Evolutionary conservation across 352 stramenopile genomes (phyloP).

Genomic region (Globisporangium paddicum): DNA sequence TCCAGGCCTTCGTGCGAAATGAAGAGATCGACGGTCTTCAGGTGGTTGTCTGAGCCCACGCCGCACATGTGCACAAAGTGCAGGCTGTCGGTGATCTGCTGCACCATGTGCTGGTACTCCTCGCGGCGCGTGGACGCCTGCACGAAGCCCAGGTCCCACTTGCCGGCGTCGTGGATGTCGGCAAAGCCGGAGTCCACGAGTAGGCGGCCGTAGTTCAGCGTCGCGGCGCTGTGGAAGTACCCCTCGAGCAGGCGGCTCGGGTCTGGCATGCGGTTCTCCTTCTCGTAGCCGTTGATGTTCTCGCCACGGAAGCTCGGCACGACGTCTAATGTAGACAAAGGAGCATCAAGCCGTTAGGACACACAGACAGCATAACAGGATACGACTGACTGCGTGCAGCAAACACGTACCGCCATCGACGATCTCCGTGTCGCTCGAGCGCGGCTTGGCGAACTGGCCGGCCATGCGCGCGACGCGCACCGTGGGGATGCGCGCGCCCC

Average conservation of each 20-base stretch:
- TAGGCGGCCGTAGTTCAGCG: constrained; percentile 96
- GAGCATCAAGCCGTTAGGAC: background rate
- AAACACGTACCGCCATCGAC: constrained; percentile 74
- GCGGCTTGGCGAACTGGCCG: constrained; percentile 98
- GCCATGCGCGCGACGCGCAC: constrained; percentile 97
- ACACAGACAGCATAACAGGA: background rate
- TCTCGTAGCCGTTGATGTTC: constrained; percentile 97
- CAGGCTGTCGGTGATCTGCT: constrained; percentile 96
- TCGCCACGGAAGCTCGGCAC: constrained; percentile 97
- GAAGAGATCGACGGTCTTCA: constrained; percentile 97
- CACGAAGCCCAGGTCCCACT: constrained; percentile 98
- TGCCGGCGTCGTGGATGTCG: constrained; percentile 95
- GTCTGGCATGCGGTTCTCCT: constrained; percentile 91
- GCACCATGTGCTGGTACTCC: constrained; percentile 95
- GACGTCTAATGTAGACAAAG: constrained; percentile 41
- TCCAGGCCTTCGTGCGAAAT: constrained; percentile 98
- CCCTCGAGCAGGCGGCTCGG: constrained; percentile 93
- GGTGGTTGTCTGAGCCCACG: constrained; percentile 86
- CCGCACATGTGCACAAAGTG: constrained; percentile 96
- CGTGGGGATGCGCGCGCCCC: constrained; percentile 95
- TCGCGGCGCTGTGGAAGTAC: constrained; percentile 97
- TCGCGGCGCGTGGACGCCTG: constrained; percentile 92
- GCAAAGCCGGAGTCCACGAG: constrained; percentile 95
- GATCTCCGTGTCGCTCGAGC: constrained; percentile 92
- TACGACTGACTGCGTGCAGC: background rate